Evolutionary conservation across 805 yeast species (phyloP).

Genomic region (Starmera quercuum): DNA sequence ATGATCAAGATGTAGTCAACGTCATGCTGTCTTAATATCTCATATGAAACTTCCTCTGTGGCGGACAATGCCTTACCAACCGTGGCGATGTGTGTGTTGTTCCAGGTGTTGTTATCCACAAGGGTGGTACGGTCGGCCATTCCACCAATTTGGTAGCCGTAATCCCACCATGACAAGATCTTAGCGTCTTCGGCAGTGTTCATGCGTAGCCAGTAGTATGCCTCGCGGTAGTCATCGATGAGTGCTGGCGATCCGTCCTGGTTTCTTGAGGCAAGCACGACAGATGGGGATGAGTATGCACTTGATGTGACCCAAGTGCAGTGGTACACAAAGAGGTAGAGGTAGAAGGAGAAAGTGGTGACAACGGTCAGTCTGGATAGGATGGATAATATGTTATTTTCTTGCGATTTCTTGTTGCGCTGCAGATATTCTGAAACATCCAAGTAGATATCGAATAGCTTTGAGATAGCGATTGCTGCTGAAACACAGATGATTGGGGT

Average conservation of each 20-base stretch:
- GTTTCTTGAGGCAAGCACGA: slow-evolving; percentile 74
- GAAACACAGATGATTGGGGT: slow-evolving; percentile 95
- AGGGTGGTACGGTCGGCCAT: slow-evolving; percentile 99
- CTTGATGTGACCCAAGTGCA: slow-evolving; percentile 96
- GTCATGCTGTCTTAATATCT: slow-evolving; percentile 82
- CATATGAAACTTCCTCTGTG: slow-evolving; percentile 79
- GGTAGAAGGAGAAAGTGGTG: slow-evolving; percentile 62
- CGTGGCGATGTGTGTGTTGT: slow-evolving; percentile 97
- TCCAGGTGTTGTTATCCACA: slow-evolving; percentile 99
- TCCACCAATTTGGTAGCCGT: slow-evolving; percentile 99
- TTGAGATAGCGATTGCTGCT: slow-evolving; percentile 83
- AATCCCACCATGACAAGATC: slow-evolving; percentile 99
- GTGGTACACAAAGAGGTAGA: slow-evolving; percentile 79
- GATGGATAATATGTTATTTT: slow-evolving; percentile 17
- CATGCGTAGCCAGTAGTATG: slow-evolving; percentile 98
- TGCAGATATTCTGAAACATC: slow-evolving; percentile 39
- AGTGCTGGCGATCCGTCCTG: slow-evolving; percentile 81
- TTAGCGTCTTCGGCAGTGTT: slow-evolving; percentile 94
- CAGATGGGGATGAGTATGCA: slow-evolving; percentile 97
- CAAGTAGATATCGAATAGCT: slow-evolving; percentile 74
- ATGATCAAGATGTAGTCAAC: slow-evolving; percentile 91
- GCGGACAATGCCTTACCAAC: slow-evolving; percentile 98
- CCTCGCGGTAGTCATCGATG: slow-evolving; percentile 97
- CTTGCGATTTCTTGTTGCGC: slow-evolving; percentile 1
- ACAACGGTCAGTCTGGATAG: slow-evolving; percentile 60